Evolutionary conservation across 2,329 filamentous ascomycete species (phyloP).

Genomic region (Fusarium pseudonygamai): DNA sequence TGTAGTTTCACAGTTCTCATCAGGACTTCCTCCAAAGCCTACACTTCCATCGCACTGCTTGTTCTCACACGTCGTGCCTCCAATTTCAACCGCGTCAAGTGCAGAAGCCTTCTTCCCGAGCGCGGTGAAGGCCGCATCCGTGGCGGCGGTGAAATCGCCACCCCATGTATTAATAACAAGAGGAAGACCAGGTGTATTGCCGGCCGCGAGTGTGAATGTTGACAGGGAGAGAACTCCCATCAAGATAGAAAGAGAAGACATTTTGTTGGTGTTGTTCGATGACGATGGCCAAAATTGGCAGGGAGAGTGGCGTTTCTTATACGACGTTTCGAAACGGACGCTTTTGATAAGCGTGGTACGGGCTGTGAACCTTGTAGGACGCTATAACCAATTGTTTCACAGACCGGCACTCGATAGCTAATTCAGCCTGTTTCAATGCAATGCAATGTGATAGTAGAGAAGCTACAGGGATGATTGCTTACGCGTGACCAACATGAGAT

Average conservation of each 20-base stretch:
- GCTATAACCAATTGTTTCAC: conserved; percentile 3
- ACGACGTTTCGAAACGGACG: conserved; percentile 12
- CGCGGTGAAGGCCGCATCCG: conserved; percentile 58
- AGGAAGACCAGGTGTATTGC: conserved; percentile 54
- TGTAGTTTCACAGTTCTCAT: conserved; percentile 66
- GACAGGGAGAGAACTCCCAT: conserved; percentile 24
- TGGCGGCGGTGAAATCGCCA: conserved; percentile 61
- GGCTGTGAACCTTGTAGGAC: conserved; percentile 20
- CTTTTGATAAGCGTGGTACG: conserved; percentile 7
- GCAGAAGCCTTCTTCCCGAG: conserved; percentile 50
- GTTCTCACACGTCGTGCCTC: conserved; percentile 61
- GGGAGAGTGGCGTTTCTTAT: conserved; percentile 26
- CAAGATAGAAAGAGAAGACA: neutral
- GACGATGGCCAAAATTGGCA: neutral
- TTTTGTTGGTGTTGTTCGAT: neutral
- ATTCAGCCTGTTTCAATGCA: conserved; percentile 1
- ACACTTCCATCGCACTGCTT: conserved; percentile 65
- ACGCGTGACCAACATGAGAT: conserved; percentile 18
- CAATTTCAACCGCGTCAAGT: conserved; percentile 62
- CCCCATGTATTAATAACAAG: conserved; percentile 66
- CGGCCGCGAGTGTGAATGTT: conserved; percentile 14
- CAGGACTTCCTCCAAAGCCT: conserved; percentile 64
- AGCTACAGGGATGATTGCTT: conserved; percentile 10
- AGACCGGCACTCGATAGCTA: neutral
- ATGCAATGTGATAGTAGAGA: conserved; percentile 2